A percentile compares a stretch with the other conserved stretches of the same genome.
phyloP scores from a whole-genome alignment of 192 early-diverging fungal genomes.

The Backusella sp. region DNA sequence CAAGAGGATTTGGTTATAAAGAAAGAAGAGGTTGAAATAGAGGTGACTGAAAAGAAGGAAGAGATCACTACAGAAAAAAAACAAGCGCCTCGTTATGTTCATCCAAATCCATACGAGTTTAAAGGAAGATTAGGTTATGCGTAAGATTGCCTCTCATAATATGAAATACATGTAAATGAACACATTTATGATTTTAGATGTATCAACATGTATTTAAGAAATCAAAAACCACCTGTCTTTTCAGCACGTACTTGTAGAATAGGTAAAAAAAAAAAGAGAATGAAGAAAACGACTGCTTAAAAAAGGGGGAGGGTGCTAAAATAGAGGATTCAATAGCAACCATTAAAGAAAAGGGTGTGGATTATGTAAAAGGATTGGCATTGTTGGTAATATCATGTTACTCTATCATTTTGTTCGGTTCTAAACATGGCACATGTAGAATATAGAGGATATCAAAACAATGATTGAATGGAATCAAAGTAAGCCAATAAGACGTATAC shows the following conservation, averaged over 20 bases:
- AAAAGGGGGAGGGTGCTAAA: not conserved
- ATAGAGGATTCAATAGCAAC: constrained; percentile 28
- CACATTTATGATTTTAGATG: constrained; percentile 19
- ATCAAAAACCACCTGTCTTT: constrained; percentile 47
- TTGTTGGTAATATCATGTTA: constrained; percentile 17
- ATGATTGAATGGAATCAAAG: constrained; percentile 48
- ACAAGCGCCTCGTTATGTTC: not conserved
- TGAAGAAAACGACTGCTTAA: not conserved
- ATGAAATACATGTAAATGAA: not conserved
- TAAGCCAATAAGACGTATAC: not conserved
- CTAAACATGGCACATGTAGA: not conserved
- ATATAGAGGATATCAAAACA: constrained; percentile 34
- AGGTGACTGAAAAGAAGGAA: not conserved
- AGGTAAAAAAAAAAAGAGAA: constrained; percentile 10
- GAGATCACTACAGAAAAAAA: too few relatives aligned
- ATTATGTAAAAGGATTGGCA: constrained; percentile 37
- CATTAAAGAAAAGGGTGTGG: constrained; percentile 35
- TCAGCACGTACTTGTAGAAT: constrained; percentile 46
- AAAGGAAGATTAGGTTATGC: constrained; percentile 49
- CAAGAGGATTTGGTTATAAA: not conserved
- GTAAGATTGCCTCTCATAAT: not conserved
- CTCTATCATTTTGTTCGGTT: not conserved
- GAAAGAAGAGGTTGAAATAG: not conserved
- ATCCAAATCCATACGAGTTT: constrained; percentile 6
- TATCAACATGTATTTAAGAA: constrained; percentile 46